Evolutionary conservation across 2,329 filamentous ascomycete species (phyloP).

Genomic region (Xylaria sp.): DNA sequence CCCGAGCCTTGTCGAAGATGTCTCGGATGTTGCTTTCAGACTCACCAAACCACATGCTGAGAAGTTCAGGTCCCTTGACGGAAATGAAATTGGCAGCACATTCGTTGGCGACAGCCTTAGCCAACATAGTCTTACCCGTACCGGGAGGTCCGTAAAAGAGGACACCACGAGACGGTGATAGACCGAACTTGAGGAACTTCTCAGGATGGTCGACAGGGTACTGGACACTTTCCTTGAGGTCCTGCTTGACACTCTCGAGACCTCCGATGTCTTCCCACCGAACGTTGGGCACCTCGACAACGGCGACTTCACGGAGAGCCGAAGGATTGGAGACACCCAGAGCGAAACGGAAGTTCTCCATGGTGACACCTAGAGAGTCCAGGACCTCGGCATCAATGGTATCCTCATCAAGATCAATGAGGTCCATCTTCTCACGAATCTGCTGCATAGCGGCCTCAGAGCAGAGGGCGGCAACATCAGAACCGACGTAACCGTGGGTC

Average conservation of each 20-base stretch:
- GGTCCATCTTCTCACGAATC: conserved; percentile 99
- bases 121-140: conserved; percentile 99
- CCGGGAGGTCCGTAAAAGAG: conserved; percentile 97
- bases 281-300: conserved; percentile 98
- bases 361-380: conserved; percentile 95
- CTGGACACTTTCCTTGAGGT: conserved; percentile 97
- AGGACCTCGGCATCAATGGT: conserved; percentile 98
- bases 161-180: conserved; percentile 95
- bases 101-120: conserved; percentile 98
- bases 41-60: conserved; percentile 99
- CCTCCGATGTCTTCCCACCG: conserved; percentile 99
- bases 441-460: conserved; percentile 99
- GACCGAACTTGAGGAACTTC: conserved; percentile 99
- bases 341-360: conserved; percentile 99
- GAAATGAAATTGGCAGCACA: conserved; percentile 99
- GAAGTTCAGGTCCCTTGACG: conserved; percentile 94
- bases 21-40: conserved; percentile 99
- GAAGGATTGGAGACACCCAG: conserved; percentile 98
- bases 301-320: conserved; percentile 94
- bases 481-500: conserved; percentile 98
- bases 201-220: conserved; percentile 99
- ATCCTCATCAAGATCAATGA: conserved; percentile 97
- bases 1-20: conserved; percentile 99
- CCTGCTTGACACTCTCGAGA: conserved; percentile 96
- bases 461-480: conserved; percentile 95